phyloP scores from a whole-genome alignment of 257 asterid species.

The Galeopsis tetrahit region DNA sequence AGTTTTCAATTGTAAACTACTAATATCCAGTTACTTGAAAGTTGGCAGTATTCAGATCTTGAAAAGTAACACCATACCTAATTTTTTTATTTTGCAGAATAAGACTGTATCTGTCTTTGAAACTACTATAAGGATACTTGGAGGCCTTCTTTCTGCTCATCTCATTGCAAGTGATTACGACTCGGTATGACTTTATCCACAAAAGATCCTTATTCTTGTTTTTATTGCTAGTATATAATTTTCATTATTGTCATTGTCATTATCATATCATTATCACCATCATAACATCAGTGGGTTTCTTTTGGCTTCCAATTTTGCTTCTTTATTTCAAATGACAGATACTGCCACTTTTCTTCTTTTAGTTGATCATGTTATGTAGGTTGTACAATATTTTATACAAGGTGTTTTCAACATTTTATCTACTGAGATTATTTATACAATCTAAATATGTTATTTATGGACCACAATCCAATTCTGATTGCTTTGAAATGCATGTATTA shows the following conservation, averaged over 20 bases:
- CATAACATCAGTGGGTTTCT: background rate
- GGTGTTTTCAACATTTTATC: conserved; percentile 17
- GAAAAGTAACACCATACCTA: conserved; percentile 23
- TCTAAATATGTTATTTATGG: conserved; percentile 1
- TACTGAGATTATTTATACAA: background rate
- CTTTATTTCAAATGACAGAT: conserved; percentile 20
- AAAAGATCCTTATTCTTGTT: conserved; percentile 23
- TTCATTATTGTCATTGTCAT: background rate
- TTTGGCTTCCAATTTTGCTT: background rate
- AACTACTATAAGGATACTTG: conserved; percentile 94
- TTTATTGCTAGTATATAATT: background rate
- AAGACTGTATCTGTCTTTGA: conserved; percentile 96
- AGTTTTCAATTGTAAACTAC: conserved; percentile 16
- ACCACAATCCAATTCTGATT: background rate
- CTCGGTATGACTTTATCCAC: conserved; percentile 63
- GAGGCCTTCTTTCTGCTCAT: conserved; percentile 98
- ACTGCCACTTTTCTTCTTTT: conserved; percentile 9
- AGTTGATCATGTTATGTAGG: conserved; percentile 17
- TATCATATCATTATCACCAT: background rate
- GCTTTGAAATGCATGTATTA: conserved; percentile 9
- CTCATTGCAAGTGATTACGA: conserved; percentile 93
- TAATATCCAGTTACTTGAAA: conserved; percentile 21
- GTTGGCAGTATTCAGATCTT: conserved; percentile 22
- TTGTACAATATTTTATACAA: background rate
- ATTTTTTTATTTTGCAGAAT: conserved; percentile 64